A percentile compares a stretch with the other conserved stretches of the same genome.
These are phyloP conservation scores for Mycena leptocephala DNA, from an alignment of 768 basidiomycete genomes.

Conservation along the genomic window DNA sequence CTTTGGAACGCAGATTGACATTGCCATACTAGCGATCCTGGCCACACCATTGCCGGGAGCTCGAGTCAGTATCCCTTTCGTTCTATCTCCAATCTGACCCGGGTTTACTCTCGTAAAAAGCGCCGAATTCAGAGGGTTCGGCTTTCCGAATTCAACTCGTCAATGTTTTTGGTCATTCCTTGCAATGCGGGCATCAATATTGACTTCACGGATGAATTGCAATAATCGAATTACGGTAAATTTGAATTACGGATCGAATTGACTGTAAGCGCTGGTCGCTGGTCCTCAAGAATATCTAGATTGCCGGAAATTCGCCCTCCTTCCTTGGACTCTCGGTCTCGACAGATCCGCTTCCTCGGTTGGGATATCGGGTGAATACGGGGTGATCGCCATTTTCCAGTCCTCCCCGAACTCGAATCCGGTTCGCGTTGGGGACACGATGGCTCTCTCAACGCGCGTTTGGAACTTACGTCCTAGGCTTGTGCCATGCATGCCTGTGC, in stretches of 20 bases:
- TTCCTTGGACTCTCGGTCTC: background rate
- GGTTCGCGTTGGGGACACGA: conserved; percentile 1
- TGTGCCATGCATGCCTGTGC: conserved; percentile 1
- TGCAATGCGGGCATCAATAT: no score
- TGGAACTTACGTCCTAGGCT: background rate
- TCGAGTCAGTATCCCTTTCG: background rate
- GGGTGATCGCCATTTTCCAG: background rate
- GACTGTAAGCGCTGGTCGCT: background rate
- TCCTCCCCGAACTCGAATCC: background rate
- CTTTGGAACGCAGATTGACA: no score
- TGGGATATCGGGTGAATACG: background rate
- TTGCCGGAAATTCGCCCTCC: background rate
- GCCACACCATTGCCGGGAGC: background rate
- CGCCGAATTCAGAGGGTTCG: no score
- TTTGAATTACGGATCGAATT: no score
- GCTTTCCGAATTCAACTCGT: background rate
- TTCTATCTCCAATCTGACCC: background rate
- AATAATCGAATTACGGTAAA: background rate
- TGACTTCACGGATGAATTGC: background rate
- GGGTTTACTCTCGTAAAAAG: background rate
- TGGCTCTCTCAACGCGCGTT: background rate
- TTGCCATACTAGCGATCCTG: no score
- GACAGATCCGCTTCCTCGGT: background rate
- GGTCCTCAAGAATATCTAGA: background rate
- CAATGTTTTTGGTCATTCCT: no score